A percentile compares a stretch with the other conserved stretches of the same genome.
Evolutionary conservation across 78 protist genomes (phyloP).

Genomic region (Planoprotostelium fungivorum): DNA sequence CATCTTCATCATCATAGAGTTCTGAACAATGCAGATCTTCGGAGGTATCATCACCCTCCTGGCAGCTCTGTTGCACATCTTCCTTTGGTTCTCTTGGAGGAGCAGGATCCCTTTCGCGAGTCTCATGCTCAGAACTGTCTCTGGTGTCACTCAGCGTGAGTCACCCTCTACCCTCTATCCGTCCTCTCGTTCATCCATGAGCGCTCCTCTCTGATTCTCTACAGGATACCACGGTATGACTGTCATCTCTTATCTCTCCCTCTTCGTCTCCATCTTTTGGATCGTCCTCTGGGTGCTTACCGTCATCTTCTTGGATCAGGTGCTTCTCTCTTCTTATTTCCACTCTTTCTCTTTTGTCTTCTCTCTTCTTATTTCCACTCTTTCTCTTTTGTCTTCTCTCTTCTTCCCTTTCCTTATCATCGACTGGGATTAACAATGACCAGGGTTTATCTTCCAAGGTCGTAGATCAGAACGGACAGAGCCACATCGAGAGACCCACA

Average conservation of each 20-base stretch:
- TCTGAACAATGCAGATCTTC: not conserved
- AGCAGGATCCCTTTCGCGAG: conserved; percentile 30
- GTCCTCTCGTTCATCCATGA: too few species aligned
- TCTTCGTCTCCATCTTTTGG: conserved; percentile 32
- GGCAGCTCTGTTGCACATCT: not conserved
- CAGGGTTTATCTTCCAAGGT: too few species aligned
- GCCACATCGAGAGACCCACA: not conserved
- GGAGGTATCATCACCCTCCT: conserved; percentile 12
- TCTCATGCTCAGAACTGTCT: conserved; percentile 13
- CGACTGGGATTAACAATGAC: too few species aligned
- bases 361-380: too few species aligned
- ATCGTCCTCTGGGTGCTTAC: conserved; percentile 4
- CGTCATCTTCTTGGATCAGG: not conserved
- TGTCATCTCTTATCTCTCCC: conserved; percentile 5
- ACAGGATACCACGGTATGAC: conserved; percentile 20
- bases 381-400: too few species aligned
- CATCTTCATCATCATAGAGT: not conserved
- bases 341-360: too few species aligned
- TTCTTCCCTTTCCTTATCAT: too few species aligned
- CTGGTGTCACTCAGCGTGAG: conserved; percentile 10
- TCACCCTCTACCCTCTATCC: not conserved
- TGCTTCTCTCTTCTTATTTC: too few species aligned
- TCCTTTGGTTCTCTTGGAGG: conserved; percentile 14
- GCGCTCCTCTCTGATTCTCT: not conserved
- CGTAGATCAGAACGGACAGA: too few species aligned